Evolutionary conservation across 345 rosid species (phyloP).

Genomic region (Noccaea bulbosa): DNA sequence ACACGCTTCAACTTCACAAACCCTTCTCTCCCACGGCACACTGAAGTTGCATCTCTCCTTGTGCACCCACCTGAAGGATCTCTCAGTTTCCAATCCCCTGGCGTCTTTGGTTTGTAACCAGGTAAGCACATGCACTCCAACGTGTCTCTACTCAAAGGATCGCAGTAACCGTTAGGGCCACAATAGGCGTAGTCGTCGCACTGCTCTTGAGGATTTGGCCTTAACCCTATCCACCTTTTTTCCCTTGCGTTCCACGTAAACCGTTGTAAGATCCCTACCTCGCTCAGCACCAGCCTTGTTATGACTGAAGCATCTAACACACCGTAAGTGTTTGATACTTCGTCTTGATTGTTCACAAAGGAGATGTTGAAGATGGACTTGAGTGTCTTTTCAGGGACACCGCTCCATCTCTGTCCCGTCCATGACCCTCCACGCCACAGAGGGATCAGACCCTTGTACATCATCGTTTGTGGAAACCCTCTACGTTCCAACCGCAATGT

Average conservation of each 20-base stretch:
- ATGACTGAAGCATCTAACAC: slow-evolving; percentile 40
- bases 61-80: slow-evolving; percentile 59
- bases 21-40: slow-evolving; percentile 53
- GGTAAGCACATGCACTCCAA: slow-evolving; percentile 66
- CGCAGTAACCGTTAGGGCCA: slow-evolving; percentile 58
- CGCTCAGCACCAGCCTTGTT: slow-evolving; percentile 58
- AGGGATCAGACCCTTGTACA: slow-evolving; percentile 45
- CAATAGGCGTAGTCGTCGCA: slow-evolving; percentile 67
- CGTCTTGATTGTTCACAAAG: slow-evolving; percentile 41
- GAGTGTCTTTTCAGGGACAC: slow-evolving; percentile 62
- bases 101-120: slow-evolving; percentile 62
- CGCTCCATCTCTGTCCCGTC: slow-evolving; percentile 71
- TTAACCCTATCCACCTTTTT: slow-evolving; percentile 54
- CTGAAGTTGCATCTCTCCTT: slow-evolving; percentile 37
- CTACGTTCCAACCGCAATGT: slow-evolving; percentile 47
- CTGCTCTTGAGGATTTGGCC: slow-evolving; percentile 57
- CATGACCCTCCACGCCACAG: slow-evolving; percentile 65
- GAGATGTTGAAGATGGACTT: slow-evolving; percentile 44
- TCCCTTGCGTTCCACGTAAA: slow-evolving; percentile 54
- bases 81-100: slow-evolving; percentile 53
- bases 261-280: slow-evolving; percentile 51
- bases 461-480: slow-evolving; percentile 56
- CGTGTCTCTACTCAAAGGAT: slow-evolving; percentile 33
- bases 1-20: slow-evolving; percentile 50
- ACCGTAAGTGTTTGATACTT: slow-evolving; percentile 46